Percentiles rank a stretch among this genome's conserved stretches.
phyloP scores from a whole-genome alignment of 768 basidiomycete genomes.

The Pisolithus marmoratus region DNA sequence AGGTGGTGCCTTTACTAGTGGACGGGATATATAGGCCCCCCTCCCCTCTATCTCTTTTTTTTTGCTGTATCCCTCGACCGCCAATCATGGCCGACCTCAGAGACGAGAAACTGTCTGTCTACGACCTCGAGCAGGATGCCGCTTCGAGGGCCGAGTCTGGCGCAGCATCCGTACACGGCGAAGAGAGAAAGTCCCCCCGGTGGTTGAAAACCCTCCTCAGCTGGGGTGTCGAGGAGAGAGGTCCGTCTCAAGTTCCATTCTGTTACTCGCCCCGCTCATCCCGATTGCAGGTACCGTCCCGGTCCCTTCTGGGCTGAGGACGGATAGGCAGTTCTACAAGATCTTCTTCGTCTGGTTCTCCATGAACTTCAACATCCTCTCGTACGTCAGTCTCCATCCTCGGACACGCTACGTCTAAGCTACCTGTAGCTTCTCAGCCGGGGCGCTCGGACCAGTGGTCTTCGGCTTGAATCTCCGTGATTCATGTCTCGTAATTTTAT shows the following conservation, averaged over 20 bases:
- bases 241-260: constrained; percentile 5
- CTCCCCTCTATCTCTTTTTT: not conserved
- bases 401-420: not conserved
- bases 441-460: constrained; percentile 58
- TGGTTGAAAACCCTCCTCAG: constrained; percentile 16
- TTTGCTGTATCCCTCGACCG: constrained; percentile 1
- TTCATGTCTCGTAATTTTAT: constrained; percentile 58
- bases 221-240: constrained; percentile 30
- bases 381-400: constrained; percentile 25
- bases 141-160: constrained; percentile 13
- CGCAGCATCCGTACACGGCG: not conserved
- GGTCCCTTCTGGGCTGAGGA: constrained; percentile 42
- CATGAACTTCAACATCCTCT: constrained; percentile 60
- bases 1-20: not conserved
- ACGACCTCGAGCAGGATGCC: constrained; percentile 27
- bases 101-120: constrained; percentile 16
- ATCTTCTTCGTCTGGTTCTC: constrained; percentile 73
- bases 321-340: constrained; percentile 55
- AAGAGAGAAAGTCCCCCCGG: constrained; percentile 1
- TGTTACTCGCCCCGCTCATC: not conserved
- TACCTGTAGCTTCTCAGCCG: constrained; percentile 53
- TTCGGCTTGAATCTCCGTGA: constrained; percentile 59
- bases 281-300: constrained; percentile 44
- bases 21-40: not conserved
- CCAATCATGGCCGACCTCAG: constrained; percentile 19